Evolutionary conservation across 495 filamentous ascomycete genomes (phyloP).

Genomic region (Tuber umbilicatum): DNA sequence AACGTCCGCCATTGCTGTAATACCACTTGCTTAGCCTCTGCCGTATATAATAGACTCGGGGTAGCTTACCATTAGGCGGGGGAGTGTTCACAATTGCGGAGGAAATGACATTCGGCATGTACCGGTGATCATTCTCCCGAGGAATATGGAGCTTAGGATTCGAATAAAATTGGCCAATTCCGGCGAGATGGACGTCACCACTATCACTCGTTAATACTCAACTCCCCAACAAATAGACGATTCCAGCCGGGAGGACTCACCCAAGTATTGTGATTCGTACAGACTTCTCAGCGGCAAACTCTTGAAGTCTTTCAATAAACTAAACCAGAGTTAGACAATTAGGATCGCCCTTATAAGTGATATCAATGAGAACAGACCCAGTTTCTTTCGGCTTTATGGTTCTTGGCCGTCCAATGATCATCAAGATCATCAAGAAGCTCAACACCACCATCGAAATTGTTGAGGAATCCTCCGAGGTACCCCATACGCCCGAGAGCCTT

Average conservation of each 20-base stretch:
- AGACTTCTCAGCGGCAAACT: slow-evolving; percentile 81
- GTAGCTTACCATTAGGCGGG: slow-evolving; percentile 57
- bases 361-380: slow-evolving; percentile 44
- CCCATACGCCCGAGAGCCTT: slow-evolving; percentile 82
- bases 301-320: slow-evolving; percentile 82
- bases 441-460: slow-evolving; percentile 84
- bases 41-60: background rate
- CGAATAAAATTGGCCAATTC: slow-evolving; percentile 89
- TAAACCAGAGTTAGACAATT: slow-evolving; percentile 14
- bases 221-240: slow-evolving; percentile 1
- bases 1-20: slow-evolving; percentile 67
- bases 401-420: slow-evolving; percentile 95
- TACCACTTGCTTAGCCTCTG: slow-evolving; percentile 12
- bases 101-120: slow-evolving; percentile 83
- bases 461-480: slow-evolving; percentile 71
- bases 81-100: slow-evolving; percentile 90
- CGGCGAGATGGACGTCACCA: slow-evolving; percentile 89
- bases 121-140: slow-evolving; percentile 82
- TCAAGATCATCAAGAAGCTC: slow-evolving; percentile 89
- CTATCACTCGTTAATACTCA: slow-evolving; percentile 42
- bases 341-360: background rate
- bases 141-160: slow-evolving; percentile 69
- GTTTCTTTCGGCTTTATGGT: slow-evolving; percentile 81
- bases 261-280: slow-evolving; percentile 83
- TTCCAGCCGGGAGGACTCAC: slow-evolving; percentile 43